Conservation (phyloP, 164 flowering plant species). For the Kingdonia uniflora region DNA sequence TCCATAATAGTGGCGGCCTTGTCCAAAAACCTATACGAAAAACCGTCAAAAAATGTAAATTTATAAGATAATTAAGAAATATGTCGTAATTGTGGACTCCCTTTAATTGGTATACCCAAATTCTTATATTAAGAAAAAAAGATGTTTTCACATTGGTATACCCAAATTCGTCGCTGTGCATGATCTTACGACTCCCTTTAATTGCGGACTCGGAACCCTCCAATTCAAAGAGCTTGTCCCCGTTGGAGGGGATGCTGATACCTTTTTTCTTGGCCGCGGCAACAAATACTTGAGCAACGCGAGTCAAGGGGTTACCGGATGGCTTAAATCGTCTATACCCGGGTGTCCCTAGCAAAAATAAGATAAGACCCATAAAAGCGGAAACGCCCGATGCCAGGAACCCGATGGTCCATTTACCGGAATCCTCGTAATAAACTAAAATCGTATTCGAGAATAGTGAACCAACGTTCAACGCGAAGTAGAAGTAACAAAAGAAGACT, state of each 20-base stretch:
- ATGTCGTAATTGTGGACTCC: too few species aligned
- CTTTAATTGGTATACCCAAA: too few species aligned
- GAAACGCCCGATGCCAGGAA: constrained; percentile 50
- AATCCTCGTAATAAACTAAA: constrained; percentile 69
- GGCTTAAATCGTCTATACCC: constrained; percentile 51
- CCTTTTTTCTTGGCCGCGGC: constrained; percentile 51
- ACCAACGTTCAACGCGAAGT: constrained; percentile 70
- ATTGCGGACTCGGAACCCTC: constrained; percentile 55
- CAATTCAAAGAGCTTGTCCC: constrained; percentile 43
- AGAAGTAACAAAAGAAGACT: constrained; percentile 66
- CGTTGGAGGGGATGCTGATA: constrained; percentile 18
- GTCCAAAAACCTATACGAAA: constrained; percentile 50
- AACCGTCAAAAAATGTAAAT: not conserved
- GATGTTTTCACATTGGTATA: constrained; percentile 16
- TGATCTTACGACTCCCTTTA: constrained; percentile 68
- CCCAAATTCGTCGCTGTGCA: constrained; percentile 52
- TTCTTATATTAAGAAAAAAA: too few species aligned
- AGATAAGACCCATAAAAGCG: constrained; percentile 41
- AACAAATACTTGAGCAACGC: constrained; percentile 68
- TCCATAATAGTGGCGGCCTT: constrained; percentile 72
- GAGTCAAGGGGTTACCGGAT: constrained; percentile 70
- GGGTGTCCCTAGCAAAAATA: constrained; percentile 32
- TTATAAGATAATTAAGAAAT: too few species aligned
- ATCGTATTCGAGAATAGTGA: constrained; percentile 83
- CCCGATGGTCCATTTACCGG: constrained; percentile 67